phyloP scores from a whole-genome alignment of 192 early-diverging fungal species.

The Phycomyces blakesleeanus region DNA sequence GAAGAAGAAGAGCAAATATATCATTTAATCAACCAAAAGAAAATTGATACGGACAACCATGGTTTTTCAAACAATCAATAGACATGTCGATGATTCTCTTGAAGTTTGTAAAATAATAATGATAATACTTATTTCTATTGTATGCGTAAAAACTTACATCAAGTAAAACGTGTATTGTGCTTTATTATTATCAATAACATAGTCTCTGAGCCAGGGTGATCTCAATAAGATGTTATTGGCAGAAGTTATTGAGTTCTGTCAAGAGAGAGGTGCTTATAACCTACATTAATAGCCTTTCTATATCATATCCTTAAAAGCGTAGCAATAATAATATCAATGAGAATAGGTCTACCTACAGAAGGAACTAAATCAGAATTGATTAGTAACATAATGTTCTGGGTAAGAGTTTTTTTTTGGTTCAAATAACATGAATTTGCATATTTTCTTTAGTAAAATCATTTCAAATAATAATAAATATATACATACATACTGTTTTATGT shows the following conservation, averaged over 20 bases:
- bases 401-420: slow-evolving; percentile 20
- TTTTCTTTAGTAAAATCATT: too few relatives aligned
- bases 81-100: slow-evolving; percentile 55
- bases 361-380: slow-evolving; percentile 62
- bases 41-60: neutral
- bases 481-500: neutral
- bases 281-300: too few relatives aligned
- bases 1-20: too few relatives aligned
- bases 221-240: slow-evolving; percentile 63
- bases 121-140: neutral
- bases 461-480: neutral
- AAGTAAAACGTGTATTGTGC: too few relatives aligned
- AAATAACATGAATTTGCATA: too few relatives aligned
- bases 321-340: too few relatives aligned
- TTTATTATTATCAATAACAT: slow-evolving; percentile 6
- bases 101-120: slow-evolving; percentile 27
- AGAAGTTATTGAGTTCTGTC: slow-evolving; percentile 68
- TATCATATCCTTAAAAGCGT: too few relatives aligned
- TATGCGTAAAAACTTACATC: too few relatives aligned
- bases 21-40: too few relatives aligned
- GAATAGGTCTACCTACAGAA: slow-evolving; percentile 56
- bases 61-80: slow-evolving; percentile 51
- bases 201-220: slow-evolving; percentile 51
- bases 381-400: slow-evolving; percentile 57
- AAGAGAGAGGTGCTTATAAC: slow-evolving; percentile 54